These are phyloP conservation scores for Camellia granthamiana DNA, from an alignment of 148 eudicot species.

Conservation along the genomic window DNA sequence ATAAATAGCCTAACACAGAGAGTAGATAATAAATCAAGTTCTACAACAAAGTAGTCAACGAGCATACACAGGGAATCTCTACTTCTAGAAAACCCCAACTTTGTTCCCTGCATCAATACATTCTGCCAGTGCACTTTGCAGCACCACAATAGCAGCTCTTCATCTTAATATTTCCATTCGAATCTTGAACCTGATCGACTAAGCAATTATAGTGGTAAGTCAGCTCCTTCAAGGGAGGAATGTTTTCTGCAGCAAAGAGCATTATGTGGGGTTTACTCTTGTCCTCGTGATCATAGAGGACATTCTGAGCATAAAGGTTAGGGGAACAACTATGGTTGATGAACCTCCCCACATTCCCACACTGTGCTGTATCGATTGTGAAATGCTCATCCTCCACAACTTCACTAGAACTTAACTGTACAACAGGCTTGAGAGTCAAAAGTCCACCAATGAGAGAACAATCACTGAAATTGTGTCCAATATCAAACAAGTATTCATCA, in stretches of 20 bases:
- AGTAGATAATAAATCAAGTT: background rate
- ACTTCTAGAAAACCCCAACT: background rate
- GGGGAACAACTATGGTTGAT: slow-evolving; percentile 94
- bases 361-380: slow-evolving; percentile 73
- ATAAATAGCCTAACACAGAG: background rate
- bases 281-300: slow-evolving; percentile 80
- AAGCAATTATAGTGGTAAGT: slow-evolving; percentile 76
- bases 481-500: slow-evolving; percentile 83
- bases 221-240: slow-evolving; percentile 82
- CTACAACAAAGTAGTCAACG: background rate
- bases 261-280: slow-evolving; percentile 82
- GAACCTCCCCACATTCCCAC: slow-evolving; percentile 82
- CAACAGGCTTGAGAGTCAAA: slow-evolving; percentile 28
- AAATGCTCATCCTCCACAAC: slow-evolving; percentile 53
- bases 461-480: slow-evolving; percentile 68
- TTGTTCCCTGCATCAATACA: slow-evolving; percentile 47
- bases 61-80: slow-evolving; percentile 1
- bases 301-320: slow-evolving; percentile 86
- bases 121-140: slow-evolving; percentile 68
- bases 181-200: slow-evolving; percentile 60
- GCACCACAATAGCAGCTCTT: slow-evolving; percentile 80
- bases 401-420: slow-evolving; percentile 17
- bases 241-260: slow-evolving; percentile 87
- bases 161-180: slow-evolving; percentile 60
- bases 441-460: slow-evolving; percentile 33